Evolutionary conservation across 1,284 basidiomycete genomes (phyloP).

Genomic region (Cutaneotrichosporon sp.): DNA sequence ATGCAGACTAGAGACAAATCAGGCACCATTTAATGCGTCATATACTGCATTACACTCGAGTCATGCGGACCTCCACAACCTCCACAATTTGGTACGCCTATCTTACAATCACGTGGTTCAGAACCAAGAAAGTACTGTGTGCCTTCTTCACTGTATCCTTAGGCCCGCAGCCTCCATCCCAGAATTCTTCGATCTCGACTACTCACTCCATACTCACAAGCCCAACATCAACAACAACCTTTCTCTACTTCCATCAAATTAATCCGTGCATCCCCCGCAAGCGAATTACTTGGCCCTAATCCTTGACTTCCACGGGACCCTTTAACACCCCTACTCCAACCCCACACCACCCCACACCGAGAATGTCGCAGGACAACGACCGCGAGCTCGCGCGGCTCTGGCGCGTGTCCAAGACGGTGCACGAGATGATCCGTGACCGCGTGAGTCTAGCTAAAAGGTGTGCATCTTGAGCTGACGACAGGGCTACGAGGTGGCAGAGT

Average conservation of each 20-base stretch:
- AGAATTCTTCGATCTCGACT: neutral
- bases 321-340: too few relatives aligned
- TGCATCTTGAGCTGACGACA: constrained; percentile 23
- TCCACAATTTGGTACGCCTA: neutral
- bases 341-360: neutral
- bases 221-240: neutral
- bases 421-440: constrained; percentile 92
- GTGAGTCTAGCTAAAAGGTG: constrained; percentile 39
- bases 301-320: neutral
- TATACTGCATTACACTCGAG: neutral
- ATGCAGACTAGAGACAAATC: neutral
- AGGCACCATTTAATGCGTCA: neutral
- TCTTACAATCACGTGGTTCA: neutral
- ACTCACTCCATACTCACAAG: neutral
- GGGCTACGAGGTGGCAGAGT: constrained; percentile 52
- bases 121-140: neutral
- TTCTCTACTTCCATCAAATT: neutral
- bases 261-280: neutral
- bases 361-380: constrained; percentile 42
- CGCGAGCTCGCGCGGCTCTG: constrained; percentile 64
- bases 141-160: neutral
- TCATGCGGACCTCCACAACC: neutral
- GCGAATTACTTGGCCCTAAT: neutral
- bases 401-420: constrained; percentile 94
- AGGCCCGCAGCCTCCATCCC: neutral